Evolutionary conservation across 352 stramenopile species (phyloP).

Genomic region (Phytopythium ostracodes): DNA sequence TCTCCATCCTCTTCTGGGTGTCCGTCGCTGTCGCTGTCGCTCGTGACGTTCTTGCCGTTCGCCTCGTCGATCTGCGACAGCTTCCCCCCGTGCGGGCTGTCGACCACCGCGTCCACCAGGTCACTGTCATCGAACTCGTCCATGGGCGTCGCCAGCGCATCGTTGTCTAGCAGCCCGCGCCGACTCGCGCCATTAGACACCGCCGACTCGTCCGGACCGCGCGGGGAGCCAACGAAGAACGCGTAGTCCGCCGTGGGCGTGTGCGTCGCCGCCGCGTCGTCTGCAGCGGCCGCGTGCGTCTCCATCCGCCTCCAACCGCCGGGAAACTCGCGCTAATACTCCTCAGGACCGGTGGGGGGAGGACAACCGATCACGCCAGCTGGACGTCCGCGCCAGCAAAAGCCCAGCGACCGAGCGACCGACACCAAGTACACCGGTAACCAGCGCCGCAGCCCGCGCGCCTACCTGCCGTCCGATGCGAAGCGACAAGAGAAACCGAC

Average conservation of each 20-base stretch:
- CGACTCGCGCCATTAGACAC: neutral
- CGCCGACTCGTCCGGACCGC: neutral
- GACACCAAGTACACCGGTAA: neutral
- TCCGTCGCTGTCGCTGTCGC: conserved; percentile 11
- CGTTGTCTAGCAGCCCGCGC: neutral
- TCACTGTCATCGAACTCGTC: conserved; percentile 13
- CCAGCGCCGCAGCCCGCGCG: neutral
- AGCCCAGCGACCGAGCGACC: neutral
- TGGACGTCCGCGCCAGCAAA: neutral
- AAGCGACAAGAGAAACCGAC: neutral
- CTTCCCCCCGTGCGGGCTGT: conserved; percentile 15
- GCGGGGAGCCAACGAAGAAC: conserved; percentile 9
- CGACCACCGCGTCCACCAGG: conserved; percentile 24
- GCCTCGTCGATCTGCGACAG: neutral
- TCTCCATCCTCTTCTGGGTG: conserved; percentile 6
- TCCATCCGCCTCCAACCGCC: neutral
- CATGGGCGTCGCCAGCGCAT: neutral
- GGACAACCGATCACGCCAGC: neutral
- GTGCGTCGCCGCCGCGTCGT: conserved; percentile 1
- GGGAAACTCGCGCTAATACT: too few relatives aligned
- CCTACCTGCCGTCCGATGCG: neutral
- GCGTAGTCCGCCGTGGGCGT: conserved; percentile 16
- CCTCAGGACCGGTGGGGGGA: too few relatives aligned
- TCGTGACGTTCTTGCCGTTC: conserved; percentile 15
- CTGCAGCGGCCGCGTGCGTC: neutral